A percentile compares a stretch with the other conserved stretches of the same genome.
Evolutionary conservation across 2,329 filamentous ascomycete genomes (phyloP).

Genomic region (Amesomyces nigricolor): DNA sequence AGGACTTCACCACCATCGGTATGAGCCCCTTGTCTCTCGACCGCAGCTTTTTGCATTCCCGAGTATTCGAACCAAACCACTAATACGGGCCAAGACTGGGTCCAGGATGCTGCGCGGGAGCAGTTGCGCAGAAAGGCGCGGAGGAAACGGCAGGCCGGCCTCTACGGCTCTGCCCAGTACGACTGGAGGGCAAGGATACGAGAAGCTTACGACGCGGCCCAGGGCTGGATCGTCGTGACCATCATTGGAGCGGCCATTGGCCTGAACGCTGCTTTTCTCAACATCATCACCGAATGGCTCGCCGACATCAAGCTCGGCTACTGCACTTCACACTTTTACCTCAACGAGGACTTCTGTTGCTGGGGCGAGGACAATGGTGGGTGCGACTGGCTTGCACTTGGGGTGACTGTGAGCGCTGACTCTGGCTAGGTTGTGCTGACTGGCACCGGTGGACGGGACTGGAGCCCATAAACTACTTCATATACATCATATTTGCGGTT

Average conservation of each 20-base stretch:
- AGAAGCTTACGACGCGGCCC: constrained; percentile 90
- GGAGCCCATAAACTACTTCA: constrained; percentile 70
- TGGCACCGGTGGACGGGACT: constrained; percentile 88
- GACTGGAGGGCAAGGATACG: constrained; percentile 77
- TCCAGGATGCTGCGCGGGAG: constrained; percentile 91
- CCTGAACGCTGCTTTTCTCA: constrained; percentile 84
- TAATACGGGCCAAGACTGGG: constrained; percentile 67
- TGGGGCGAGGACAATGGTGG: constrained; percentile 86
- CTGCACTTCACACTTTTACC: constrained; percentile 90
- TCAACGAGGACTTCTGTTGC: constrained; percentile 97
- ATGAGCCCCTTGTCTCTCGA: constrained; percentile 13
- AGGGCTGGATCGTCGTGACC: constrained; percentile 96
- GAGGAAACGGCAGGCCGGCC: constrained; percentile 64
- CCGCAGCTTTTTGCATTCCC: neutral
- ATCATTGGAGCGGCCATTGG: constrained; percentile 90
- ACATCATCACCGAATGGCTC: constrained; percentile 95
- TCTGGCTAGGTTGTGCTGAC: constrained; percentile 65
- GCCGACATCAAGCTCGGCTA: constrained; percentile 94
- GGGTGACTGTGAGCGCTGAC: constrained; percentile 21
- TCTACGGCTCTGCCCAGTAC: constrained; percentile 62
- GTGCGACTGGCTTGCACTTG: constrained; percentile 12
- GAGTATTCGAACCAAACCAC: constrained; percentile 20
- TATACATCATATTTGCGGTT: constrained; percentile 84
- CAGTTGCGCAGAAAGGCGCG: constrained; percentile 73
- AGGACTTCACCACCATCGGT: constrained; percentile 94